Evolutionary conservation across 2,329 filamentous ascomycete species (phyloP).

Genomic region (Tolypocladium ovalisporum): DNA sequence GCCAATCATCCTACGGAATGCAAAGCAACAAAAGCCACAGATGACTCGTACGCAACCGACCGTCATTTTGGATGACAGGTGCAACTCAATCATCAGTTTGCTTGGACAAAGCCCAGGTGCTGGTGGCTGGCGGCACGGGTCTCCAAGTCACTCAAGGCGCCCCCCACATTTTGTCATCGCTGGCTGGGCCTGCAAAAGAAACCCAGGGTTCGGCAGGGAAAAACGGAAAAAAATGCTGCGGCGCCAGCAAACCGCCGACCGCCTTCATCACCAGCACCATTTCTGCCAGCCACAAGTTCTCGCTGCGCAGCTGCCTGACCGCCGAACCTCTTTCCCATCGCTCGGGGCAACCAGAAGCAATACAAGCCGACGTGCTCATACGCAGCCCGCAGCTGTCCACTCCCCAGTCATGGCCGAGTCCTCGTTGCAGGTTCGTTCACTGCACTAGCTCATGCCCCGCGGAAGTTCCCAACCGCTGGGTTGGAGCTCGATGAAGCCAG

Average conservation of each 20-base stretch:
- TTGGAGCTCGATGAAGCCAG: neutral
- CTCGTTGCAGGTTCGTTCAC: constrained; percentile 33
- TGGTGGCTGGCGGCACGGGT: neutral
- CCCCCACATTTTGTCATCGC: neutral
- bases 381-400: neutral
- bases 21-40: neutral
- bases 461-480: neutral
- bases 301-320: neutral
- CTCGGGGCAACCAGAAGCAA: neutral
- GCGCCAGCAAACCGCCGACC: constrained; percentile 5
- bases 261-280: constrained; percentile 3
- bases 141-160: neutral
- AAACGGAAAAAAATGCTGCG: constrained; percentile 7
- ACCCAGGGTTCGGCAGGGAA: constrained; percentile 2
- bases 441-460: constrained; percentile 15
- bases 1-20: too few species aligned
- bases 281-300: neutral
- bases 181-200: neutral
- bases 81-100: neutral
- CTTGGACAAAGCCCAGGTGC: neutral
- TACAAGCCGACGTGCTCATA: neutral
- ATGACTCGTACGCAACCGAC: neutral
- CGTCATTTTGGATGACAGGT: too few species aligned
- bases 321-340: neutral
- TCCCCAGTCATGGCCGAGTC: constrained; percentile 30